Base-by-base conservation (phyloP, 192 early-diverging fungal genomes). In the Spinellus fusiger region DNA sequence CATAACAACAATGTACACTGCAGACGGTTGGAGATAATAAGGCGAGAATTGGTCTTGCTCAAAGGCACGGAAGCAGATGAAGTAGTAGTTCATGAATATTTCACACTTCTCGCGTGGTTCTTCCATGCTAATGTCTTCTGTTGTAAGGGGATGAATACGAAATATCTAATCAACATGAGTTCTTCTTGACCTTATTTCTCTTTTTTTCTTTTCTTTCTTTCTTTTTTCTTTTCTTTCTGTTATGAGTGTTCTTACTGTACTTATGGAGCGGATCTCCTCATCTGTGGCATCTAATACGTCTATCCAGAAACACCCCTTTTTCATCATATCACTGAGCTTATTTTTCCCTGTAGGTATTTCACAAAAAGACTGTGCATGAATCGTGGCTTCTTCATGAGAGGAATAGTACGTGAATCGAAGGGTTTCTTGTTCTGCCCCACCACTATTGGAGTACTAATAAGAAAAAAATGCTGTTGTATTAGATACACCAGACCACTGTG, bases 101-200 rank as follows among this genome's bases (percentile, higher is more conserved):
- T 99, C 96, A 54, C 93, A 93, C 63, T 97, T 98, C 77, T 99
- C 97, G 13, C 96, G 81, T n/a, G 85, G 83, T 53, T 93, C 90
- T 33, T 92, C 85, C 26, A 84, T 89, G 37, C 79, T 73, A 56
- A 99, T 97, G 70, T 99, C 97, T 77, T 99, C 93, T n/a, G 79
- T 59, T 0, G 90, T 91, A 26, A 92, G 73, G 8, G 90, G 89
- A 68, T 93, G 90, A 40, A 92, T 77, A 34, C 71, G 80, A 67
- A 93, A 86, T 22, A 84, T 62, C 59, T 87, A 71, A 18, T 9
- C 6, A 23, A 37, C 12, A 67, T 22, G 15, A 18, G 12, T 50
- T 49, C 2, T 33, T 54, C 50, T 20, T 9, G 9, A 37, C 6
- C 28, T 37, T 37, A 37, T 37, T 37, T 9, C 13, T 37, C 5